Evolutionary conservation across 2,329 filamentous ascomycete species (phyloP), one percentile per base, ranked within the genome.

Genomic region (Aspergillus sp.): DNA sequence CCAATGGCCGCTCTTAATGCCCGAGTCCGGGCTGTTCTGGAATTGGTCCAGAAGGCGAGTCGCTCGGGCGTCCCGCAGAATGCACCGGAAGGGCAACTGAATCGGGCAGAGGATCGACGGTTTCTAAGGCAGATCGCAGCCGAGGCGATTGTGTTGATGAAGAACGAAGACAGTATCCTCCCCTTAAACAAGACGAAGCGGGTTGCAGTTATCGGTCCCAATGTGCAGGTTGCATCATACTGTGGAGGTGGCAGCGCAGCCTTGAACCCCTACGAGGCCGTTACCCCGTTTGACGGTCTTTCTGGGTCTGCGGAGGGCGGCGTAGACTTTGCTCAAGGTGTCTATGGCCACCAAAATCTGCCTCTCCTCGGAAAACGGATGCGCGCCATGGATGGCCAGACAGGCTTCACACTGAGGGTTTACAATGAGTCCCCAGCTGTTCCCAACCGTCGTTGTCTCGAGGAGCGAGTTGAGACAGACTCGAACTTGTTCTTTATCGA

Each of bases 141-240:
- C 6, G 88, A 92, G 69, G 86, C 86, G 3, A 86, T 91, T 9
- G 89, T 92, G 1, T 79, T 93, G 12, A 77, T 92, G 52, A 91
- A 92, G 76, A 93, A 93, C 65, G 83, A 90, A 12, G 82, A 82
- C 45, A 78, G 78, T 14, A 71, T 88, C 0, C 78, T 93, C 1
- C 90, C 90, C 0, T 70, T 85, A 54, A 73, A 76, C 46, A 78
- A 77, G 51, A 72, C 73, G 29, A 76, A 80, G 58, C 75, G 79
- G 0, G 73, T 82, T 11, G 78, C 82, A 11, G 77, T 85, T n/a
- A 84, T 86, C 58, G 84, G 83, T 3, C 82, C 82, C 14, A 85
- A 85, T 59, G 76, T 83, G 10, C 81, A 80, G 53, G 73, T 77
- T 36, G 74, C 78, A 31, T 67, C 76, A 2, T 80, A 78, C 65